Conservation (phyloP, 2,329 filamentous ascomycete species). For the Colletotrichum truncatum region DNA sequence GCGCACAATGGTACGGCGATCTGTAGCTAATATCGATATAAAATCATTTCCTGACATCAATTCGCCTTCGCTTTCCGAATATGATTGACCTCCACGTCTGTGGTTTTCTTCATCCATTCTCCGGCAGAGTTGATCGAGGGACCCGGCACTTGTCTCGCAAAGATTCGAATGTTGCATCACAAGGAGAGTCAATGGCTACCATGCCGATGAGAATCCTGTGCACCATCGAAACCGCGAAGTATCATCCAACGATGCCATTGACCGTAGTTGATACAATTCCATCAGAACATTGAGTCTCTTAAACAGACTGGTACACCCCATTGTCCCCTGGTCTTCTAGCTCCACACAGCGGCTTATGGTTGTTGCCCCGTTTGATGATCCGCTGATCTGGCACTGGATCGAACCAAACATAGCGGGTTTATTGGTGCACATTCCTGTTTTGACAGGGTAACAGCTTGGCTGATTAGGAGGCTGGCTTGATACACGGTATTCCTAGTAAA, state of each 20-base stretch:
- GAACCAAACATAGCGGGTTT: constrained; percentile 16
- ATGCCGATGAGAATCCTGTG: neutral
- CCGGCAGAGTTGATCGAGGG: neutral
- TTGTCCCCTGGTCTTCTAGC: constrained; percentile 14
- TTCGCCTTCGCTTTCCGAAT: neutral
- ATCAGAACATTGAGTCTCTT: neutral
- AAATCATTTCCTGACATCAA: neutral
- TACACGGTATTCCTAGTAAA: neutral
- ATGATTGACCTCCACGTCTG: constrained; percentile 7
- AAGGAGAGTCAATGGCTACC: constrained; percentile 6
- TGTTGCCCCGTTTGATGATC: constrained; percentile 32
- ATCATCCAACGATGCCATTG: neutral
- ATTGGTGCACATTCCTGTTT: neutral
- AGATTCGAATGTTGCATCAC: constrained; percentile 7
- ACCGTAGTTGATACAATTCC: neutral
- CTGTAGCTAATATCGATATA: constrained; percentile 3
- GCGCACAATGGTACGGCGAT: constrained; percentile 19
- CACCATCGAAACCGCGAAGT: neutral
- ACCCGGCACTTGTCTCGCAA: neutral
- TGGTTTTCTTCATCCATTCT: constrained; percentile 17
- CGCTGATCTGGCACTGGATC: constrained; percentile 28
- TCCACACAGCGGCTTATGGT: constrained; percentile 17
- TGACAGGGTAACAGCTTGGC: neutral
- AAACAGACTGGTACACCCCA: neutral
- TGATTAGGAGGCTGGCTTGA: neutral